These are phyloP conservation scores for Cupressus sempervirens DNA, from an alignment of 75 land plant species.

Conservation along the genomic window DNA sequence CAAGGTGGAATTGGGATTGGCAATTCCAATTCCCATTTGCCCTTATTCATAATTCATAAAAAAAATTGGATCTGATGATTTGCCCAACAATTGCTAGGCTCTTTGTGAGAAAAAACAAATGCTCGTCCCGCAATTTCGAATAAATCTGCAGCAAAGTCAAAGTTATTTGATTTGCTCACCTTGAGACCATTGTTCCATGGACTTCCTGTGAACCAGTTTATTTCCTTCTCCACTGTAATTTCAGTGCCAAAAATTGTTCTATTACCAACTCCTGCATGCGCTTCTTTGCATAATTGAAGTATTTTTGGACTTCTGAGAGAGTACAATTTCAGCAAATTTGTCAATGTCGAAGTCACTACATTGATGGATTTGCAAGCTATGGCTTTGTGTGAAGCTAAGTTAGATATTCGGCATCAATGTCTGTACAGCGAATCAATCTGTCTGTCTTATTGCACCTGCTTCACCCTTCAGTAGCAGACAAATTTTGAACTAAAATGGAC, in stretches of 20 bases:
- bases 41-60: too few relatives aligned
- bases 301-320: slow-evolving; percentile 46
- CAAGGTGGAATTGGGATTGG: too few relatives aligned
- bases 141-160: slow-evolving; percentile 50
- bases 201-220: slow-evolving; percentile 69
- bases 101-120: too few relatives aligned
- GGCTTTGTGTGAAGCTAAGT: slow-evolving; percentile 90
- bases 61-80: too few relatives aligned
- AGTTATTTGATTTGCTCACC: slow-evolving; percentile 40
- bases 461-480: slow-evolving; percentile 62
- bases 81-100: too few relatives aligned
- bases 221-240: slow-evolving; percentile 58
- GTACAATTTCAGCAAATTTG: slow-evolving; percentile 48
- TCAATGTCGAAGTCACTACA: slow-evolving; percentile 62
- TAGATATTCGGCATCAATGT: slow-evolving; percentile 79
- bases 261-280: slow-evolving; percentile 50
- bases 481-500: slow-evolving; percentile 70
- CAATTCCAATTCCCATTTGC: too few relatives aligned
- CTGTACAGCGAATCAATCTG: slow-evolving; percentile 61
- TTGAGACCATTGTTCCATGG: slow-evolving; percentile 78
- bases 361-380: slow-evolving; percentile 49
- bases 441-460: slow-evolving; percentile 48
- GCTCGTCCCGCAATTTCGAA: too few relatives aligned
- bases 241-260: slow-evolving; percentile 68
- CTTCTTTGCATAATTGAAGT: slow-evolving; percentile 44